Base-by-base conservation (phyloP, 805 yeast species). In the Sugiyamaella qingdaonensis region DNA sequence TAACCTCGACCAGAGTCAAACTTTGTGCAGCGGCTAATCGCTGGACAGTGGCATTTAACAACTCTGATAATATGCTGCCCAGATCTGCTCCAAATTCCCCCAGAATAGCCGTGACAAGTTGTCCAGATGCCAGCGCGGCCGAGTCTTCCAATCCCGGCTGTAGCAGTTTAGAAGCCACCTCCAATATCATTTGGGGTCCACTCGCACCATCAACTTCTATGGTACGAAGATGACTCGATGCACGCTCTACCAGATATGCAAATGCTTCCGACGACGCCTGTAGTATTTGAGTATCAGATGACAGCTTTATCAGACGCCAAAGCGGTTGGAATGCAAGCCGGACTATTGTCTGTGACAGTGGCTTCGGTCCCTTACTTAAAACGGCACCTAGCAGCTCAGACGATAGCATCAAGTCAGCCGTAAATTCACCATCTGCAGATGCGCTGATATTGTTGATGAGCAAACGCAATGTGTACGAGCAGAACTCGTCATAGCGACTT, bases 51-150 rank as follows among this genome's bases (percentile, higher is more conserved):
- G 95, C 95, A 46, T 79, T 77, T 13, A 91, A 70, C n/a, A 92
- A 81, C 50, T 81, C 81, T 2, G 73, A 70, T 1, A 77, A 63
- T 27, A 77, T 54, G 13, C 69, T 68, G 2, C 71, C 67, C 4
- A 75, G 63, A 49, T 71, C 71, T 14, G 59, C 59, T 2, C 77
- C 72, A 58, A 78, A 83, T 54, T 78, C 78, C 16, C 79, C 78
- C 35, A 87, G 74, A 33, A 85, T 72, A 0, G 85, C 77, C 10
- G 79, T 73, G 2, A 86, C 82, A 19, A 87, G 77, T 7, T 61
- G 82, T 10, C 92, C 97, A 43, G 88, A 79, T 54, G 86, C 85
- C 69, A 84, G 75, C 0, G 95, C 91, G 0, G 96, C 96, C 43
- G 85, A 79, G 60, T 90, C 97, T 13, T 86, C 78, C 53, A 87